Evolutionary conservation across 2,329 filamentous ascomycete genomes (phyloP), one percentile per base, ranked within the genome.

Genomic region (Paracoccidioides lutzii): DNA sequence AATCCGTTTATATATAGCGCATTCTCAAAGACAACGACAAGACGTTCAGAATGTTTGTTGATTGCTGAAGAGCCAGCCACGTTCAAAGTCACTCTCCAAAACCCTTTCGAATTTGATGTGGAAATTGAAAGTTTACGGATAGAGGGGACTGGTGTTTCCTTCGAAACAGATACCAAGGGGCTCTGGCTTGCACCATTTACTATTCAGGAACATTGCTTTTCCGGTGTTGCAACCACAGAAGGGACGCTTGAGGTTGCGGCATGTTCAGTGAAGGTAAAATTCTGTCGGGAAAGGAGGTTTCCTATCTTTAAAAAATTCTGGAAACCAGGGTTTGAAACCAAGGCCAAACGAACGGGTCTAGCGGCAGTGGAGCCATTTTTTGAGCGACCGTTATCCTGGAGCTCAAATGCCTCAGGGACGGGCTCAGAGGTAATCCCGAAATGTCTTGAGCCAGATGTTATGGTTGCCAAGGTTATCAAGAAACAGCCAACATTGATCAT

Each of bases 1-100:
- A 89, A 93, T 59, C 93, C 93, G 0, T 95, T 98, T 63, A 87
- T 98, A 56, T 95, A 97, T 67, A 96, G 96, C 65, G 89, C 93
- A 0, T 97, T 96, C 65, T 73, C 90, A 22, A 89, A 90, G 69
- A 67, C 84, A 53, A 78, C 78, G 30, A 75, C 74, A 15, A 73
- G 69, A 30, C 75, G 77, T 1, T 75, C 80, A 10, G 83, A 90
- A 57, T 79, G 78, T 56, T 79, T 89, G 0, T 75, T 96, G 35
- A 87, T 97, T 22, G 83, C 88, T 4, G 84, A 83, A 14, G 90
- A 97, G 68, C 73, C 81, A 57, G 84, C 87, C 2, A 82, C 80
- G 3, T 95, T 96, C 69, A 80, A 81, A 62, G 79, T 97, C 35
- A 90, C 87, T 1, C 75, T 98, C 15, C 93, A 97, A 66, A 98